Base-by-base conservation (phyloP, 176 grass and related monocot species). In the Puya raimondii region DNA sequence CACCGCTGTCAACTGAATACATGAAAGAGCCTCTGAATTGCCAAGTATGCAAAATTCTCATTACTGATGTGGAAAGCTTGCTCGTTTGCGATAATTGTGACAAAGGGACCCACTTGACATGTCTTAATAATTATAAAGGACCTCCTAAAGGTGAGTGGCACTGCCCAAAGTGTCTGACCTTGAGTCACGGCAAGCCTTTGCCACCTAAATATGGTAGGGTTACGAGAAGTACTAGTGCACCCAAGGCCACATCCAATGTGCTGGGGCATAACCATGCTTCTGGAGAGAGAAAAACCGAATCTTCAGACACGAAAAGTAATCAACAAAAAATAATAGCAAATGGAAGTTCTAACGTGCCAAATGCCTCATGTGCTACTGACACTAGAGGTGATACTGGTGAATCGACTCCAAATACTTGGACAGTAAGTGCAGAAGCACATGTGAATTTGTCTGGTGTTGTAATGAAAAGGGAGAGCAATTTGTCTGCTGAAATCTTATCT, bases 151-250 rank as follows among this genome's bases (percentile, higher is more conserved):
- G 72, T 77, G 95, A 99, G 26, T 99, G 95, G 95, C 95, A 99
- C 66, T 99, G 95, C 76, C 83, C 80, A 59, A 83, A 80, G 56
- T 99, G 95, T 51, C 74, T 94, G 49, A 67, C 72, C 54, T 74
- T 84, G 67, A 99, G 80, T 74, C 86, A 94, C 75, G 95, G 95
- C 7, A 99, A 91, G 77, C 69, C 95, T 59, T 74, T 99, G 80
- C 82, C 95, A 64, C 90, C 95, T n/a, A 99, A 99, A 81, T 99
- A 99, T 82, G 95, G 95, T 67, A 87, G 85, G 82, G 95, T 99
- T 65, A 94, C 95, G 18, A 89, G 90, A 79, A 92, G 87, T 65
- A 58, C 77, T 71, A 82, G 80, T 47, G 54, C 79, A 64, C 58
- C 80, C 17, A 90, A 99, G 75, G 52, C 67, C 77, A 68, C 74